Conservation (phyloP, 768 basidiomycete species). For the Trametes punicea region DNA sequence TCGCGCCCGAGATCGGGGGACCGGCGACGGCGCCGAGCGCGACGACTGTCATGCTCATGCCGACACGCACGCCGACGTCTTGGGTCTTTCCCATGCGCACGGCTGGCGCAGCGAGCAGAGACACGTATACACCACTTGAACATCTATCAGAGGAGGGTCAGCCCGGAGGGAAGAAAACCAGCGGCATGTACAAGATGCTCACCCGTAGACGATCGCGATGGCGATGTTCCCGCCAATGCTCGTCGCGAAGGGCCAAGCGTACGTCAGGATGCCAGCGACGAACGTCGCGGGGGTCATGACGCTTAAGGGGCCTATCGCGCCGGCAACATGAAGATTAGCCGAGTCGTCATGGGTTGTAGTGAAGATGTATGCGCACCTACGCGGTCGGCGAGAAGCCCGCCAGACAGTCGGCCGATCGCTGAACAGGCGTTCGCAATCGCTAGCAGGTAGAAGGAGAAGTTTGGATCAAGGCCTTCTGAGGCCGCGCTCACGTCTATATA, state of each 20-base stretch:
- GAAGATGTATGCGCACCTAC: constrained; percentile 38
- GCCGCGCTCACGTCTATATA: constrained; percentile 62
- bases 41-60: constrained; percentile 60
- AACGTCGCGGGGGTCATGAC: constrained; percentile 63
- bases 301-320: constrained; percentile 67
- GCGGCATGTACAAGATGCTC: constrained; percentile 13
- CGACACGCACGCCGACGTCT: constrained; percentile 63
- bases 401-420: constrained; percentile 54
- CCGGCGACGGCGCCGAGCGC: constrained; percentile 64
- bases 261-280: constrained; percentile 55
- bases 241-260: constrained; percentile 65
- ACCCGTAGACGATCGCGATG: constrained; percentile 66
- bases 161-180: neutral
- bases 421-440: constrained; percentile 68
- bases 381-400: constrained; percentile 53
- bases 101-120: constrained; percentile 53
- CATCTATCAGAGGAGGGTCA: constrained; percentile 36
- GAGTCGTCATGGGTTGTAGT: too few relatives aligned
- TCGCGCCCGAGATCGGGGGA: constrained; percentile 72
- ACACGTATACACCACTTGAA: constrained; percentile 58
- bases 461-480: constrained; percentile 42
- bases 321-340: neutral
- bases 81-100: constrained; percentile 56
- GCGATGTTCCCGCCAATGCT: constrained; percentile 44
- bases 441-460: constrained; percentile 62